Evolutionary conservation across 805 yeast genomes (phyloP).

Genomic region (Schizosaccharomyces lindneri): DNA sequence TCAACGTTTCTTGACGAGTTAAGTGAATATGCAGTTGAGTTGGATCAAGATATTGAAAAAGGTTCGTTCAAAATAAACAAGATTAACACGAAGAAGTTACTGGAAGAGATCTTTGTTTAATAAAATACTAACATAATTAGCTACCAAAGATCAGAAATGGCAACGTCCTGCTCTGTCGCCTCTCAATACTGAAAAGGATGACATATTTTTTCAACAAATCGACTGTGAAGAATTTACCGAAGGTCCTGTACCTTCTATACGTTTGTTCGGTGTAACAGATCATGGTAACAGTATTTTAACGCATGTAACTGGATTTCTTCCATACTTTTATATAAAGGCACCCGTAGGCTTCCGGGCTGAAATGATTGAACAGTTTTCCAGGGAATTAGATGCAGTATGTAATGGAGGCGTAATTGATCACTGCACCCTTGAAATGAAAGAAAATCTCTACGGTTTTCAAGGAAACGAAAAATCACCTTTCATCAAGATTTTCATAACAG

Average conservation of each 20-base stretch:
- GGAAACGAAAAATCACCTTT: constrained; percentile 60
- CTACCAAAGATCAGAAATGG: background rate
- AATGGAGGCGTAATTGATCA: constrained; percentile 28
- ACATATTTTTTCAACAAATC: constrained; percentile 49
- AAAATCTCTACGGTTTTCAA: constrained; percentile 81
- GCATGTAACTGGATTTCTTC: constrained; percentile 68
- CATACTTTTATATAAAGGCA: constrained; percentile 77
- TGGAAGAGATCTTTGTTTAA: background rate
- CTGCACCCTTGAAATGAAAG: constrained; percentile 44
- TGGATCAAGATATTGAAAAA: background rate
- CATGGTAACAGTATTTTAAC: constrained; percentile 77
- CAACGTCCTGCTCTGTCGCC: background rate
- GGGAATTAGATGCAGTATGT: background rate
- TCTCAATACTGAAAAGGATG: background rate
- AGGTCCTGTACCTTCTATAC: constrained; percentile 27
- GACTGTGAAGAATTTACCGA: constrained; percentile 78
- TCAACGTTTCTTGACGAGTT: background rate
- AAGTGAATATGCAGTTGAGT: background rate
- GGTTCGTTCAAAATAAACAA: background rate
- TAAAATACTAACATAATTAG: background rate
- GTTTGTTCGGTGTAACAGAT: constrained; percentile 78
- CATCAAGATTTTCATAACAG: constrained; percentile 42
- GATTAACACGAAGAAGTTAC: too few relatives aligned
- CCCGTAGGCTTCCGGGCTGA: constrained; percentile 48
- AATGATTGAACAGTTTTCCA: constrained; percentile 17